Conservation (phyloP, 257 asterid genomes). For the Solanum arcanum region DNA sequence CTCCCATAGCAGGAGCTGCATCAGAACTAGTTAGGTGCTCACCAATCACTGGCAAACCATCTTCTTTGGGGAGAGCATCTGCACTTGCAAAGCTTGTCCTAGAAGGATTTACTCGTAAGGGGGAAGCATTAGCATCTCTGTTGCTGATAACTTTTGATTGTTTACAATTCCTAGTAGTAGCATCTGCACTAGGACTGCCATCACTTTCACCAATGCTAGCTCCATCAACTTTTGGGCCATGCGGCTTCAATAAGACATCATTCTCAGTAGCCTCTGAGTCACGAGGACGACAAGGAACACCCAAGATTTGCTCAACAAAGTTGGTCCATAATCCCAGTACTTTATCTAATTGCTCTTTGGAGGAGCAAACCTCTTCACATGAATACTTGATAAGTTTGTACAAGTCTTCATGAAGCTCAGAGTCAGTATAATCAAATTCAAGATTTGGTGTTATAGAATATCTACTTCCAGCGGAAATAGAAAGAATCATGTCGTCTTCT, state of each 20-base stretch:
- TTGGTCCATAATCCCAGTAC: slow-evolving; percentile 80
- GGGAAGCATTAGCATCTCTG: slow-evolving; percentile 47
- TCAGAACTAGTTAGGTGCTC: slow-evolving; percentile 38
- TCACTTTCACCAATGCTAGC: slow-evolving; percentile 42
- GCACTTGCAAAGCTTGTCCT: slow-evolving; percentile 28
- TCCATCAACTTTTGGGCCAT: slow-evolving; percentile 16
- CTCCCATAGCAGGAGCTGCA: slow-evolving; percentile 23
- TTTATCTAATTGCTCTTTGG: slow-evolving; percentile 75
- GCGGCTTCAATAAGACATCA: slow-evolving; percentile 31
- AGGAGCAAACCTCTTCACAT: slow-evolving; percentile 88
- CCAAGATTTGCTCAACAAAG: slow-evolving; percentile 80
- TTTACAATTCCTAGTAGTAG: slow-evolving; percentile 29
- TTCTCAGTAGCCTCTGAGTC: slow-evolving; percentile 39
- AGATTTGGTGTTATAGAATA: slow-evolving; percentile 59
- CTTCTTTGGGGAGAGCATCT: slow-evolving; percentile 38
- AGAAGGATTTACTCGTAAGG: slow-evolving; percentile 24
- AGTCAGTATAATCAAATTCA: slow-evolving; percentile 66
- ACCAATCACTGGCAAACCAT: slow-evolving; percentile 23
- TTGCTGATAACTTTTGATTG: slow-evolving; percentile 39
- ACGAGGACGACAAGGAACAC: slow-evolving; percentile 45
- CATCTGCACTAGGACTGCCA: slow-evolving; percentile 46
- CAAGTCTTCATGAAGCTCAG: slow-evolving; percentile 74
- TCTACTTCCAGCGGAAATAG: slow-evolving; percentile 78
- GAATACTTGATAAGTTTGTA: slow-evolving; percentile 78
- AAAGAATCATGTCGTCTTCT: slow-evolving; percentile 64